Evolutionary conservation across 2,329 filamentous ascomycete genomes (phyloP).

Genomic region (Diplodia sapinea): DNA sequence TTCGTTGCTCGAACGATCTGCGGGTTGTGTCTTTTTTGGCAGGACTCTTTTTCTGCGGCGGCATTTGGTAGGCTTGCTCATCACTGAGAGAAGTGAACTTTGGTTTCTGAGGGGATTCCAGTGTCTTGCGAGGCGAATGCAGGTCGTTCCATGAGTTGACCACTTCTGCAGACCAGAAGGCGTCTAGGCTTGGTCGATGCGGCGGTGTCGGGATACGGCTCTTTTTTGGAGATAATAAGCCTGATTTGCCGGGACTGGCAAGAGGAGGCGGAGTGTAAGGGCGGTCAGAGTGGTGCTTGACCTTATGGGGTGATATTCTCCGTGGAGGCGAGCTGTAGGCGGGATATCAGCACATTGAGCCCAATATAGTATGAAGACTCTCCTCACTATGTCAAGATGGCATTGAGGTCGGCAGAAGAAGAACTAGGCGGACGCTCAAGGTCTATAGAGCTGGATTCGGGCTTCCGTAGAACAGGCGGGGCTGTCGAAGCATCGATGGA

Average conservation of each 20-base stretch:
- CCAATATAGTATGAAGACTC: neutral
- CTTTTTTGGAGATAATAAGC: constrained; percentile 47
- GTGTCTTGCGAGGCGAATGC: constrained; percentile 45
- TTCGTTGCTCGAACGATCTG: constrained; percentile 67
- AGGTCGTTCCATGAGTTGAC: constrained; percentile 47
- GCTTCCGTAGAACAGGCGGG: neutral
- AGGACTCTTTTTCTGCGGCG: constrained; percentile 41
- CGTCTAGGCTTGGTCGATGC: constrained; percentile 45
- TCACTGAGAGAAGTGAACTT: neutral
- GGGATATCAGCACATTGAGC: neutral
- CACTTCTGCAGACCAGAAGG: constrained; percentile 46
- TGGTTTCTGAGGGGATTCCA: constrained; percentile 43
- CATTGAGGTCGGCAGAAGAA: constrained; percentile 37
- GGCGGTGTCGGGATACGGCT: constrained; percentile 40
- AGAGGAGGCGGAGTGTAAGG: constrained; percentile 42
- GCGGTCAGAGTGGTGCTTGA: constrained; percentile 38
- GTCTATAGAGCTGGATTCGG: neutral
- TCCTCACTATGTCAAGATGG: constrained; percentile 43
- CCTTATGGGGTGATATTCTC: constrained; percentile 40
- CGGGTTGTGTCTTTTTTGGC: constrained; percentile 37
- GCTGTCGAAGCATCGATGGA: neutral
- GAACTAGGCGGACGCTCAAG: constrained; percentile 42
- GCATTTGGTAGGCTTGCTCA: constrained; percentile 33
- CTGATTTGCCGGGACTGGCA: constrained; percentile 38
- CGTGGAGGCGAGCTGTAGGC: constrained; percentile 24